These are phyloP conservation scores for Trichoderma atrobrunneum DNA, from an alignment of 2,329 filamentous ascomycete genomes.

Conservation along the genomic window DNA sequence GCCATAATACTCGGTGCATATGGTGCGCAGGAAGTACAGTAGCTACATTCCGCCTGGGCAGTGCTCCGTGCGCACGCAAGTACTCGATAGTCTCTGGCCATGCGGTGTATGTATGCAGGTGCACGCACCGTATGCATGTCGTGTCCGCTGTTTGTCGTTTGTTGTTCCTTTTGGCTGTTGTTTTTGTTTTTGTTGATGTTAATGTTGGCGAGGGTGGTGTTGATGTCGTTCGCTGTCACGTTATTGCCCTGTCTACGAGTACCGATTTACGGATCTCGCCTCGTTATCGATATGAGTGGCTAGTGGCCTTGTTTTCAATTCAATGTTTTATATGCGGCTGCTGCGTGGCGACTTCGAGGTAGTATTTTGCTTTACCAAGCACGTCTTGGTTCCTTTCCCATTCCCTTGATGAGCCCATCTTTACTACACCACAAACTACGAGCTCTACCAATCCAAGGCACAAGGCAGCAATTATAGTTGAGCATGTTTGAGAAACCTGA, in stretches of 20 bases:
- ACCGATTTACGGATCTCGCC: neutral
- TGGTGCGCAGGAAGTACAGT: neutral
- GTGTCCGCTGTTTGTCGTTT: neutral
- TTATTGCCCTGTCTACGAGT: neutral
- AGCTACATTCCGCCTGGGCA: neutral
- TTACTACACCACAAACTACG: neutral
- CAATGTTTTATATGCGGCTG: neutral
- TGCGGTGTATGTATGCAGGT: constrained; percentile 3
- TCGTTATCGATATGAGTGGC: constrained; percentile 12
- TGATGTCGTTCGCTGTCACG: constrained; percentile 4
- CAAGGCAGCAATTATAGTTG: neutral
- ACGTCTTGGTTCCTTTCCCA: neutral
- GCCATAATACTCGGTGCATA: constrained; percentile 5
- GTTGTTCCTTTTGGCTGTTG: neutral
- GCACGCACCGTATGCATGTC: neutral
- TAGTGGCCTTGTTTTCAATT: too few species aligned
- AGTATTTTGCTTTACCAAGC: neutral
- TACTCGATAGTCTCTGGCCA: neutral
- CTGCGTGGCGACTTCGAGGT: neutral
- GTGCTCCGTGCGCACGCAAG: neutral
- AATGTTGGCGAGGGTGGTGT: neutral
- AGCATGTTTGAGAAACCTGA: constrained; percentile 3
- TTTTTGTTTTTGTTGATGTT: neutral
- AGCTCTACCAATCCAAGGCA: neutral
- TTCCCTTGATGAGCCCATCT: neutral